Evolutionary conservation across 2,329 filamentous ascomycete genomes (phyloP), one percentile per base, ranked within the genome.

Genomic region (Aspergillus sp.): DNA sequence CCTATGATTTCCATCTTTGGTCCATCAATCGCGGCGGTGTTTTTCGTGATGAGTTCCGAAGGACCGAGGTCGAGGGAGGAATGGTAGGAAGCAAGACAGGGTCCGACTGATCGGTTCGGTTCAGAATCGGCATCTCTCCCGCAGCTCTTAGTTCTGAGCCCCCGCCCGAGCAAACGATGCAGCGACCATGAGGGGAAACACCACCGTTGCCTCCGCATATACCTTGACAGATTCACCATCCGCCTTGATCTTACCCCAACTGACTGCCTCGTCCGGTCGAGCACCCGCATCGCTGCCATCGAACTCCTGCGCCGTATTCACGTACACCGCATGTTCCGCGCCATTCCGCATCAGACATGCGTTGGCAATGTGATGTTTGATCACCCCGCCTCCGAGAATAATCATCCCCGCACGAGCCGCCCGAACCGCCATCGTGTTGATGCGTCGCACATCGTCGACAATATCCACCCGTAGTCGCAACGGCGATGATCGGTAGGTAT

Each of bases 331-430:
- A 57, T 89, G 93, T 72, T 99, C 94, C 14, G 94, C 94, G 2
- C 94, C 94, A 65, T 99, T 99, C 46, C 94, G 85, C 94, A 99
- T 97, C 64, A 99, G 73, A 64, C 91, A 96, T 2, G 94, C 94
- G 70, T 99, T 99, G 47, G 94, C 92, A 67, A 99, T 97, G 71
- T 99, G 94, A 66, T 99, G 94, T 77, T 99, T 99, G 64, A 99
- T 82, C n/a, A 99, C 77, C 1, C 94, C 94, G 6, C 94, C 94
- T 0, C 94, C 94, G 0, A 99, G 79, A 51, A 99, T 90, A 61
- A 99, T 92, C 87, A 97, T 97, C 47, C 94, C 94, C 0, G 90
- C 88, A 50, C 90, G 80, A 74, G 91, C 90, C 2, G 94, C 94
- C 13, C 89, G 80, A 30, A 97, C 89, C 0, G 93, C 86, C 57